Evolutionary conservation across 2,329 filamentous ascomycete species (phyloP).

Genomic region (Diplodia mutila): DNA sequence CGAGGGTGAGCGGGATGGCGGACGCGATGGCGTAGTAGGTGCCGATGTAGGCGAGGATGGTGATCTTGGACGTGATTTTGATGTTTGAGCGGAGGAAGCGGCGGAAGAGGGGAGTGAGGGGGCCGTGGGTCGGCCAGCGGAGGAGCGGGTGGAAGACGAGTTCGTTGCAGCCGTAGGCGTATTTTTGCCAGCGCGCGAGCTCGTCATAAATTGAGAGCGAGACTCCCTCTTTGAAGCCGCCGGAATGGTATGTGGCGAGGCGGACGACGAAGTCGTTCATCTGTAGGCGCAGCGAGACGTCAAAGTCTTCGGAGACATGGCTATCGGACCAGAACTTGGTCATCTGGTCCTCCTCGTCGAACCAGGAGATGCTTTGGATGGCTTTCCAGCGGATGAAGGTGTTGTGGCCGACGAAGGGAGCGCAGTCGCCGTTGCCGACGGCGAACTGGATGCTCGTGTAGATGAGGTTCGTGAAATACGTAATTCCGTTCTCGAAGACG

Average conservation of each 20-base stretch:
- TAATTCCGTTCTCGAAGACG: slow-evolving; percentile 30
- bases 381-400: slow-evolving; percentile 29
- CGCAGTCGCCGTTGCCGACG: slow-evolving; percentile 29
- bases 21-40: slow-evolving; percentile 29
- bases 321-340: slow-evolving; percentile 28
- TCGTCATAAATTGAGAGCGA: slow-evolving; percentile 30
- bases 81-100: slow-evolving; percentile 28
- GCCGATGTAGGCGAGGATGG: slow-evolving; percentile 28
- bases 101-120: slow-evolving; percentile 27
- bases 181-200: slow-evolving; percentile 28
- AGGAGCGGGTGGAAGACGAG: slow-evolving; percentile 28
- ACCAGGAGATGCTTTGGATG: slow-evolving; percentile 24
- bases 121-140: slow-evolving; percentile 24
- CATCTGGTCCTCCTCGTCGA: slow-evolving; percentile 21
- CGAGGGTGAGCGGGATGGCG: slow-evolving; percentile 23
- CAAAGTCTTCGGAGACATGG: slow-evolving; percentile 30
- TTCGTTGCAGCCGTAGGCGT: slow-evolving; percentile 30
- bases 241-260: slow-evolving; percentile 27
- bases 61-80: slow-evolving; percentile 28
- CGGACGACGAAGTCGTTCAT: slow-evolving; percentile 27
- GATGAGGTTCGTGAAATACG: slow-evolving; percentile 30
- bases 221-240: slow-evolving; percentile 29
- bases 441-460: slow-evolving; percentile 29
- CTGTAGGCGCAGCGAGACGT: slow-evolving; percentile 29
- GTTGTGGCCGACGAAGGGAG: slow-evolving; percentile 31